Evolutionary conservation across 1,139 yeast genomes (phyloP).

Genomic region (Candida sanyaensis): DNA sequence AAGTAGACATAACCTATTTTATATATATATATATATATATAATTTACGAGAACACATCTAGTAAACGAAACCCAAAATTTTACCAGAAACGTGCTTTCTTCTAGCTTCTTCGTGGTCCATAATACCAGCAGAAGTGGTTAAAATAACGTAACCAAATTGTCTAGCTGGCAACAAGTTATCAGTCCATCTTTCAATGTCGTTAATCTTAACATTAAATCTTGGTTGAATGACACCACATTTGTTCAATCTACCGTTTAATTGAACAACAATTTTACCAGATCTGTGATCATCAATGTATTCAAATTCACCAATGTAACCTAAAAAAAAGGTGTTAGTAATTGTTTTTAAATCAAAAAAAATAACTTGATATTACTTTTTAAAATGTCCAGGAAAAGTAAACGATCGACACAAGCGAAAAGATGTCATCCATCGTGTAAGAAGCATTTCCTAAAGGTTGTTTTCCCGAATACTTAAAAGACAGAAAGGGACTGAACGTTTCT

Average conservation of each 20-base stretch:
- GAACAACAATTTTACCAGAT: conserved; percentile 96
- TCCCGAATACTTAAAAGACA: conserved; percentile 98
- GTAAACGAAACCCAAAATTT: conserved; percentile 95
- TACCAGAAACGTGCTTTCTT: conserved; percentile 99
- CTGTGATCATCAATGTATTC: conserved; percentile 99
- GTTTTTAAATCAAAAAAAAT: not conserved
- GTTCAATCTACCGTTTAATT: conserved; percentile 96
- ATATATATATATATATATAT: not conserved
- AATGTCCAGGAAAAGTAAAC: conserved; percentile 81
- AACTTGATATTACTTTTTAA: not conserved
- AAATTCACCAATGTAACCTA: conserved; percentile 94
- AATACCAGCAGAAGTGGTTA: conserved; percentile 99
- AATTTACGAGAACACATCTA: conserved; percentile 33
- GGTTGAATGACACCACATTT: conserved; percentile 98
- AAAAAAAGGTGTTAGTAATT: conserved; percentile 13
- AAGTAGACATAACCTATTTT: not conserved
- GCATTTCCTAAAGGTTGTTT: conserved; percentile 63
- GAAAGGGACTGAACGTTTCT: conserved; percentile 68
- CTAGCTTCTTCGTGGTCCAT: conserved; percentile 99
- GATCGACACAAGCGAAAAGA: conserved; percentile 34
- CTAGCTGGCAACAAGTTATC: conserved; percentile 97
- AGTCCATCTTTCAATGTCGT: conserved; percentile 97
- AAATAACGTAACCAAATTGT: conserved; percentile 96
- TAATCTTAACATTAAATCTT: conserved; percentile 93
- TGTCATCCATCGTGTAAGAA: conserved; percentile 66